Evolutionary conservation across 495 filamentous ascomycete species (phyloP).

Genomic region (Oleoguttula mirabilis): DNA sequence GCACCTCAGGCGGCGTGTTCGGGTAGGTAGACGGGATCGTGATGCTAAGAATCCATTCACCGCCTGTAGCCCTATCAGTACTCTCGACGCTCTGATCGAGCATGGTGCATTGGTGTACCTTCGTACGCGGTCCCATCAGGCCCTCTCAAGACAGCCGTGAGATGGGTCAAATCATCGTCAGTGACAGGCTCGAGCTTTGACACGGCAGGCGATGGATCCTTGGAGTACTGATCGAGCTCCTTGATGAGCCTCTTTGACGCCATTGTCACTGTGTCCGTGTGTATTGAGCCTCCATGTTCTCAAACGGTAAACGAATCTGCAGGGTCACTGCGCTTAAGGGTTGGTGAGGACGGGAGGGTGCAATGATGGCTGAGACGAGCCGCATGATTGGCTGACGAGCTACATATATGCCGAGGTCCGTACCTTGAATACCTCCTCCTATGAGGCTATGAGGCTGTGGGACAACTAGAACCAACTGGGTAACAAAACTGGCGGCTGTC

Average conservation of each 20-base stretch:
- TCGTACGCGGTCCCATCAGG: slow-evolving; percentile 56
- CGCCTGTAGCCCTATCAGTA: slow-evolving; percentile 46
- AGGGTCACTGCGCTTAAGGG: too few relatives aligned
- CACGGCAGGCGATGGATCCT: slow-evolving; percentile 43
- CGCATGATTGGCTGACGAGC: too few relatives aligned
- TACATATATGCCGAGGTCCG: too few relatives aligned
- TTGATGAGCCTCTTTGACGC: slow-evolving; percentile 50
- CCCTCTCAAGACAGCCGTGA: slow-evolving; percentile 73
- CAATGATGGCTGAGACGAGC: too few relatives aligned
- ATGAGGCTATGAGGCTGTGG: too few relatives aligned
- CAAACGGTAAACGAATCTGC: too few relatives aligned
- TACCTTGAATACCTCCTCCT: too few relatives aligned
- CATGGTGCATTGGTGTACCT: slow-evolving; percentile 42
- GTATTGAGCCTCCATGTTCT: too few relatives aligned
- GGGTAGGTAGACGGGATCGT: slow-evolving; percentile 69
- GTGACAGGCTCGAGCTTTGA: slow-evolving; percentile 52
- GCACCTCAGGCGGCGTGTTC: slow-evolving; percentile 57
- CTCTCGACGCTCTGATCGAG: too few relatives aligned
- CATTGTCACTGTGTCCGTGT: slow-evolving; percentile 7
- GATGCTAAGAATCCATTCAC: slow-evolving; percentile 74
- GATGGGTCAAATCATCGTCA: slow-evolving; percentile 59
- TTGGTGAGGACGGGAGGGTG: too few relatives aligned
- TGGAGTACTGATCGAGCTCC: slow-evolving; percentile 50
- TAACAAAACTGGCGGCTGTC: too few relatives aligned
- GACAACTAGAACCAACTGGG: too few relatives aligned